Evolutionary conservation across 495 filamentous ascomycete genomes (phyloP), one percentile per base, ranked within the genome.

Genomic region (Pyrenula massariospora): DNA sequence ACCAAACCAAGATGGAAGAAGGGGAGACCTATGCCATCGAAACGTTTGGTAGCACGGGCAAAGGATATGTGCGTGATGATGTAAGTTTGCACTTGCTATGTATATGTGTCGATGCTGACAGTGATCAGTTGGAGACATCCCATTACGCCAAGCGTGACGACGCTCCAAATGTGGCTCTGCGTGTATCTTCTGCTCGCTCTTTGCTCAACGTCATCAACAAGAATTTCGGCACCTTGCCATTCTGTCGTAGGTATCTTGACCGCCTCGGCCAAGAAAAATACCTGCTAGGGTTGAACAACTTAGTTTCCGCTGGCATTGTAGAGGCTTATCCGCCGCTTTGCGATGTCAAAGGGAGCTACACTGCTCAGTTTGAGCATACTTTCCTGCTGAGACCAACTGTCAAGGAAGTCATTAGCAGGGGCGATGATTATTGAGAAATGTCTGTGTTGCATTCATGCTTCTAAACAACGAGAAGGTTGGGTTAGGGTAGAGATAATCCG

Each of bases 11-110:
- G 68, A 85, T 85, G 82, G 82, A 84, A 62, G 81, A 83, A 58
- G 81, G 81, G 10, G 82, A 85, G 58, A 71, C 77, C 3, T 85
- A 83, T 65, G 82, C 82, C 25, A 80, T 84, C 58, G 82, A 85
- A 61, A 85, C 82, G 1, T 85, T 85, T 61, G 82, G 82, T 1
- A 76, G 69, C 22, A 85, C 82, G 0, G 82, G 82, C 1, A 75
- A 75, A 52, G 82, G 81, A 11, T 64, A 61, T 52, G 55, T 69
- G 3, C 48, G 55, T 10, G 74, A 79, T 55, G 77, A 71, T 57
- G 75, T 79, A 57, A 65, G 72, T 22, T 62, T 71, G 50, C 73
- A 71, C 53, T 63, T 65, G 36, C 5, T 42, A 15, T 8, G 5
- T 15, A 5, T 15, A 8, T 42, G 31, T 15, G 31, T 8, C 5